These are phyloP conservation scores for Aspergillus haitiensis DNA, from an alignment of 495 filamentous ascomycete species.

Conservation along the genomic window DNA sequence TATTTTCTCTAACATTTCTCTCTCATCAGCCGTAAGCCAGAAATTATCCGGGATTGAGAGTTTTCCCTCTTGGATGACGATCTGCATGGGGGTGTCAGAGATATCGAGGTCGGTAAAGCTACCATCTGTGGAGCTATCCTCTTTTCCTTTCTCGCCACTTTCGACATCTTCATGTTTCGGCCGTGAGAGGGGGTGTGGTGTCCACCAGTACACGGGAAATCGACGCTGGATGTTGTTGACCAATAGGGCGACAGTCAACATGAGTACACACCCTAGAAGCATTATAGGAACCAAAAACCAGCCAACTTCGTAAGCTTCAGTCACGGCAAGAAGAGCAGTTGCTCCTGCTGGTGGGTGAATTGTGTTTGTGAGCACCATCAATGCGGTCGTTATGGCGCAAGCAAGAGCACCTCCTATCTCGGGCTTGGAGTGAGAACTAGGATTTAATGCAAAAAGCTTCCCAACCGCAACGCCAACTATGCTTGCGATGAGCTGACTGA, in stretches of 20 bases:
- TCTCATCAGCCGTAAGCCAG: constrained; percentile 36
- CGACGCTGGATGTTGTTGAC: constrained; percentile 75
- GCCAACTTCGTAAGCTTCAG: constrained; percentile 61
- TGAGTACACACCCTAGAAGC: constrained; percentile 61
- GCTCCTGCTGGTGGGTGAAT: constrained; percentile 88
- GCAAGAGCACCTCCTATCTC: constrained; percentile 71
- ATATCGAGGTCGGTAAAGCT: constrained; percentile 31
- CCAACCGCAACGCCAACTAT: constrained; percentile 64
- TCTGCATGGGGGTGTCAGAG: constrained; percentile 29
- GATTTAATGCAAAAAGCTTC: constrained; percentile 68
- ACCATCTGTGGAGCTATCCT: constrained; percentile 17
- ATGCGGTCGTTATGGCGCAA: constrained; percentile 64
- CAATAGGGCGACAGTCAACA: constrained; percentile 64
- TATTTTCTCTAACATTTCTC: constrained; percentile 32
- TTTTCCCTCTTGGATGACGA: constrained; percentile 34
- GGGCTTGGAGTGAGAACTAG: constrained; percentile 44
- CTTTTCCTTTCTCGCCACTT: constrained; percentile 20
- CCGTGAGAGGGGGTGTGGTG: constrained; percentile 33
- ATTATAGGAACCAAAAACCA: constrained; percentile 74
- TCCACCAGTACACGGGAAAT: constrained; percentile 78
- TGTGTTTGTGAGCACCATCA: constrained; percentile 78
- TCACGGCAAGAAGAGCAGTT: constrained; percentile 76
- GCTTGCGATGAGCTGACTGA: constrained; percentile 70
- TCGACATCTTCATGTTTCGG: constrained; percentile 29
- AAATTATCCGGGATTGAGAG: constrained; percentile 39